Evolutionary conservation across 352 stramenopile species (phyloP).

Genomic region (Globisporangium mamillatum): DNA sequence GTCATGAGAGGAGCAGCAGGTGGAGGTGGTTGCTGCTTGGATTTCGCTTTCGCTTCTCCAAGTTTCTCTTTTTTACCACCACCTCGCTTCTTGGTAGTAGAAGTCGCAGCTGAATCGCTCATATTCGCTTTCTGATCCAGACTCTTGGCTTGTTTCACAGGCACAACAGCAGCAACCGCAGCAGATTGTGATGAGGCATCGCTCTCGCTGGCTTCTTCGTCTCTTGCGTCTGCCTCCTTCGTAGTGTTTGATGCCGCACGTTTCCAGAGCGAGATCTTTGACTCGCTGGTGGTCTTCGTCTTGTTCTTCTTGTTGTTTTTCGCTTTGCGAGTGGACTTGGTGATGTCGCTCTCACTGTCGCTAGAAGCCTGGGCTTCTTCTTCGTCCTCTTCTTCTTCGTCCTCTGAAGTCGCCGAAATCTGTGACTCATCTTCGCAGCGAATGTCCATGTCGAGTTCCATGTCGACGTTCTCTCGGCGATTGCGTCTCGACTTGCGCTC

Average conservation of each 20-base stretch:
- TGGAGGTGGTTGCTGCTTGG: not conserved
- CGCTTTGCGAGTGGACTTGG: not conserved
- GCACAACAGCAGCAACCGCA: not conserved
- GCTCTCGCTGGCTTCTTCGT: not conserved
- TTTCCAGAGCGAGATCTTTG: not conserved
- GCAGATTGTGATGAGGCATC: not conserved
- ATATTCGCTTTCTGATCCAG: not conserved
- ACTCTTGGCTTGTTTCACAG: not conserved
- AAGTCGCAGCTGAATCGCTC: not conserved
- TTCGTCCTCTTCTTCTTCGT: conserved; percentile 8
- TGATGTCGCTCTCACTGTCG: not conserved
- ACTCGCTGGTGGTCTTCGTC: not conserved
- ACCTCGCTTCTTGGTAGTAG: not conserved
- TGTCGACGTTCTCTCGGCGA: conserved; percentile 37
- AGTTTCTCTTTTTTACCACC: not conserved
- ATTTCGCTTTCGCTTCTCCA: not conserved
- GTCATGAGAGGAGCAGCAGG: not conserved
- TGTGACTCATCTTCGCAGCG: conserved; percentile 19
- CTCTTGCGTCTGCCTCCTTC: not conserved
- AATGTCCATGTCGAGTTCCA: conserved; percentile 61
- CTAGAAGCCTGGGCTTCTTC: conserved; percentile 17
- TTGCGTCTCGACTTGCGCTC: conserved; percentile 35
- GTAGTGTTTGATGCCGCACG: not conserved
- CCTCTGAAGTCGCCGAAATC: conserved; percentile 5
- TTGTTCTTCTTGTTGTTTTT: conserved; percentile 1